Conservation (phyloP, 1,284 basidiomycete species). For the Omphalotus olearius region DNA sequence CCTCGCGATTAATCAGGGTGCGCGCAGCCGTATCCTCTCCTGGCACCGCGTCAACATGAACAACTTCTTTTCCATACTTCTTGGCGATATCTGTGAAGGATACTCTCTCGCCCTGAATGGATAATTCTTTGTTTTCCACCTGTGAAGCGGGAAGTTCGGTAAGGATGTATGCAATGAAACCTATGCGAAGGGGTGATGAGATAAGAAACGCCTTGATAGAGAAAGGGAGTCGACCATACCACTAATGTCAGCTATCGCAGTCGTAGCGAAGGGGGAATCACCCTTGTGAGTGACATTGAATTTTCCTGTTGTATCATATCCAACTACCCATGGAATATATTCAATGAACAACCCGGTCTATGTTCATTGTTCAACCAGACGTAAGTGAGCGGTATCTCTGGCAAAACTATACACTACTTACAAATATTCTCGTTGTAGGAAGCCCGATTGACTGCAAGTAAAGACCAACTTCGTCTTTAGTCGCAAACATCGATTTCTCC, state of each 20-base stretch:
- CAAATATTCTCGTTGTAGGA: conserved; percentile 19
- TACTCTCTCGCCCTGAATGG: conserved; percentile 24
- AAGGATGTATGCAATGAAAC: conserved; percentile 26
- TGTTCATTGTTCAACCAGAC: not conserved
- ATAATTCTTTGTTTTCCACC: conserved; percentile 21
- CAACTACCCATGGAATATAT: conserved; percentile 14
- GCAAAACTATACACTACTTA: conserved; percentile 2
- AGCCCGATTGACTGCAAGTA: conserved; percentile 15
- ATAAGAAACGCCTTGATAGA: not conserved
- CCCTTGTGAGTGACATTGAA: conserved; percentile 19
- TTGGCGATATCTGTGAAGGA: conserved; percentile 21
- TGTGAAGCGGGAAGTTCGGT: conserved; percentile 21
- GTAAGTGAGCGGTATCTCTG: not conserved
- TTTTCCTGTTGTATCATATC: conserved; percentile 11
- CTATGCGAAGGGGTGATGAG: conserved; percentile 9
- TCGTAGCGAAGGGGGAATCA: conserved; percentile 17
- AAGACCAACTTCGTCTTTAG: conserved; percentile 10
- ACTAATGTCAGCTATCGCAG: conserved; percentile 19
- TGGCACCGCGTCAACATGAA: conserved; percentile 17
- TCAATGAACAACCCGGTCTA: conserved; percentile 22
- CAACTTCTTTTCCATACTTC: conserved; percentile 16
- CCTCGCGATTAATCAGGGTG: no score
- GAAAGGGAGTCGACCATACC: conserved; percentile 13
- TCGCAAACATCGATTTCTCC: not conserved
- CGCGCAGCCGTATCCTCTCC: not conserved